Conservation (phyloP, 345 rosid species). For the Cardiospermum halicacabum region DNA sequence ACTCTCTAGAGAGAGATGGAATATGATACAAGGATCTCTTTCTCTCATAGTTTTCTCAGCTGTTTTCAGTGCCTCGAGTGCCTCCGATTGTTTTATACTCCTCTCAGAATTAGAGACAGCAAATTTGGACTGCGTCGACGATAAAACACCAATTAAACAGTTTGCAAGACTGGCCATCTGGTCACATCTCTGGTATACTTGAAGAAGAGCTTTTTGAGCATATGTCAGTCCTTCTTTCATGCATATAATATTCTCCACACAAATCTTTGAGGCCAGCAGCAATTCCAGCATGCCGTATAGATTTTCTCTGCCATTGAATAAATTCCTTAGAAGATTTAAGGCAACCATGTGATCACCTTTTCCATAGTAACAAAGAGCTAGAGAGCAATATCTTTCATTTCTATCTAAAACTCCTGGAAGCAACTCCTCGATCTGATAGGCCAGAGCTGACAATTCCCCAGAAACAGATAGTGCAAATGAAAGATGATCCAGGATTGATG, state of each 20-base stretch:
- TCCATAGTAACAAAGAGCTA: constrained; percentile 58
- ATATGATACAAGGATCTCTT: constrained; percentile 36
- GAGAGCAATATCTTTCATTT: constrained; percentile 34
- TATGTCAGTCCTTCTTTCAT: constrained; percentile 51
- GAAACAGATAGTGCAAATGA: constrained; percentile 59
- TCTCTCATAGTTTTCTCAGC: constrained; percentile 43
- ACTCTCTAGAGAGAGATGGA: constrained; percentile 49
- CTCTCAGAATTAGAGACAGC: constrained; percentile 41
- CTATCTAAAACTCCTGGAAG: constrained; percentile 42
- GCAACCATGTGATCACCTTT: constrained; percentile 55
- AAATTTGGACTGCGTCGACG: constrained; percentile 39
- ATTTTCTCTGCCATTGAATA: constrained; percentile 40
- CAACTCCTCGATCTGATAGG: constrained; percentile 52
- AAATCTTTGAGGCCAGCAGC: constrained; percentile 61
- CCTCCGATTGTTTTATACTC: constrained; percentile 33
- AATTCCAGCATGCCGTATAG: constrained; percentile 38
- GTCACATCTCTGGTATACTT: constrained; percentile 26
- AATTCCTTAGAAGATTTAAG: constrained; percentile 52
- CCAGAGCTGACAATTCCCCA: constrained; percentile 47
- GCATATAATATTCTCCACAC: constrained; percentile 36
- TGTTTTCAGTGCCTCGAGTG: constrained; percentile 46
- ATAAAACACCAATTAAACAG: constrained; percentile 44
- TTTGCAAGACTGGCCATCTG: constrained; percentile 42
- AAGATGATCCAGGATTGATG: constrained; percentile 64
- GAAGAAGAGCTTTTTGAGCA: constrained; percentile 34